Evolutionary conservation across 345 rosid species (phyloP), one percentile per base, ranked within the genome.

Genomic region (Euphorbia peplus): DNA sequence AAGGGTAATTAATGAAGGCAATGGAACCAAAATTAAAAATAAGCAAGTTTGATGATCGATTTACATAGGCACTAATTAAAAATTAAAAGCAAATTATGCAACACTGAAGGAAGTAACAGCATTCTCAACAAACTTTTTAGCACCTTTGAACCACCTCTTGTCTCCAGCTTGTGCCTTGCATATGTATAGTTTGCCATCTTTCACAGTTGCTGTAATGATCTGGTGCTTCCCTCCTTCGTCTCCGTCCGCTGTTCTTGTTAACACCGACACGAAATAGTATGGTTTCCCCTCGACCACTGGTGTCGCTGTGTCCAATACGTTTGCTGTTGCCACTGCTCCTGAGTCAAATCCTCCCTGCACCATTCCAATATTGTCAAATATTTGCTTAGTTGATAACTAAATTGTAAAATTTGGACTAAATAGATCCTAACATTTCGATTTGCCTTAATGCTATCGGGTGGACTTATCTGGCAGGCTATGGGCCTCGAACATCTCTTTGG

Each of bases 71-170:
- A 44, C 15, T 15, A 4, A 5, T 9, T n/a, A n/a, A n/a, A n/a
- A n/a, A n/a, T n/a, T n/a, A n/a, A n/a, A n/a, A n/a, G n/a, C n/a
- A 32, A 22, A 63, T 83, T 79, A 93, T 48, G 96, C 98, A 78
- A 93, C 76, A 58, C 90, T 90, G 86, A 90, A 93, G 41, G 92
- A 90, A 78, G 63, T 75, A 4, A 87, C 81, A 15, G 96, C 25
- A 71, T 70, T 87, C 84, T 93, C 93, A 3, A 90, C 90, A 18
- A 71, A 90, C 79, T 78, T 93, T 59, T 80, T 87, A 12, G 97
- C 90, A 61, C 97, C 98, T 77, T 93, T 93, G 69, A 93, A 93
- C 98, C 98, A 93, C 78, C 98, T 88, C 87, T 93, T 91, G 86
- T 93, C 97, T 29, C 99, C 97, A 4, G 96, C 96, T 69, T 90